Evolutionary conservation across 2,329 filamentous ascomycete genomes (phyloP), one percentile per base, ranked within the genome.

Genomic region (Arthrobotrys pseudoclavata): DNA sequence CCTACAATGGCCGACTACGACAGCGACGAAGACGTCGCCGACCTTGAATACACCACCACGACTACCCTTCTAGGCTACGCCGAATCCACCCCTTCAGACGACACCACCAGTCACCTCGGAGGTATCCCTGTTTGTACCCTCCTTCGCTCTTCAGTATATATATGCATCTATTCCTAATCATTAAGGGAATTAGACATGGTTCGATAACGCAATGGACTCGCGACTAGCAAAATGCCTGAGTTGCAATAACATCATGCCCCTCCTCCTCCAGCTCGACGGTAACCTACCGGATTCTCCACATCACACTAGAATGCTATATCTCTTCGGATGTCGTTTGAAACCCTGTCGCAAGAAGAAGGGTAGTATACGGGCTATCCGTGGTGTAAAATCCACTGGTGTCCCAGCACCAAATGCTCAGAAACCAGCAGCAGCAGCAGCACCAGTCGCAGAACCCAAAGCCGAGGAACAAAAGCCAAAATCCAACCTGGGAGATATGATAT

Each of bases 191-290:
- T 79, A 96, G 95, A 90, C 91, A 84, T 99, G 96, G 96, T 86
- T 97, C 42, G 91, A 94, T 80, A 84, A 87, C n/a, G 86, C 91
- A 3, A 92, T 95, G 6, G 92, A 92, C 0, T 91, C 91, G 24
- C 86, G 90, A 0, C 87, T 97, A 9, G 93, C 92, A 22, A 91
- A 90, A 84, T 99, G 96, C 86, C 93, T 92, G 84, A 88, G 92
- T 80, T 99, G 96, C 88, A 92, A 93, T 80, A 88, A 90, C 64
- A 85, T 93, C 64, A 93, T 97, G 89, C 90, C 89, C 0, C 87
- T 98, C 10, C 88, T 99, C 2, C 88, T 99, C 55, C 94, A 99
- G 84, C 88, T 99, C 29, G 93, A 99, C 84, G 94, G 90, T 81
- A 94, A 97, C 83, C 87, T 98, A 2, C 94, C 94, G 13, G 91